phyloP scores from a whole-genome alignment of 108 stramenopile species.

The Fistulifera pelliculosa region DNA sequence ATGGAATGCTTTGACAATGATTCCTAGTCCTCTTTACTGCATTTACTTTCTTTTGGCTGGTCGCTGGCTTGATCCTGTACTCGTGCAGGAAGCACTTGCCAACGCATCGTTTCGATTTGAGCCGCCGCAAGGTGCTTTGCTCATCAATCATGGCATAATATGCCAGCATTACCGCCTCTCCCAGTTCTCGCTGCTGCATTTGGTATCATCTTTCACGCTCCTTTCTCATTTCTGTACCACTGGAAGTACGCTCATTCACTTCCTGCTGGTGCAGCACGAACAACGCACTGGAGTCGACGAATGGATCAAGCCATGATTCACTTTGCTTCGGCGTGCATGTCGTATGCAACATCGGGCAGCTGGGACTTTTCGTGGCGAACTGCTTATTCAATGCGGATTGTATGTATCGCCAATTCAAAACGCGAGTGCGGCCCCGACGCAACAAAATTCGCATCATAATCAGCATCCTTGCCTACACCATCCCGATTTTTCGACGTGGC shows the following conservation, averaged over 20 bases:
- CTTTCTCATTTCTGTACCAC: conserved; percentile 63
- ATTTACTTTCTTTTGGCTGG: conserved; percentile 46
- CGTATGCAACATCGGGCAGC: conserved; percentile 53
- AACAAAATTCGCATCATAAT: conserved; percentile 47
- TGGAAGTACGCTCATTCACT: conserved; percentile 45
- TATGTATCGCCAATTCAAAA: conserved; percentile 36
- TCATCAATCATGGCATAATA: conserved; percentile 13
- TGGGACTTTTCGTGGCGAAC: conserved; percentile 51
- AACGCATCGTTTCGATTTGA: not conserved
- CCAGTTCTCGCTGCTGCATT: conserved; percentile 32
- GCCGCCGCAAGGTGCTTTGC: not conserved
- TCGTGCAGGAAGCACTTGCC: not conserved
- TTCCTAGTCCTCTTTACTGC: conserved; percentile 46
- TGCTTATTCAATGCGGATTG: conserved; percentile 49
- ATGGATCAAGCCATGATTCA: conserved; percentile 78
- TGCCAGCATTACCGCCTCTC: conserved; percentile 58
- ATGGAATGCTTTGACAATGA: conserved; percentile 61
- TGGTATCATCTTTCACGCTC: conserved; percentile 46
- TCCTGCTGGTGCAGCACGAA: conserved; percentile 29
- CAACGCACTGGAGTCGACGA: conserved; percentile 71
- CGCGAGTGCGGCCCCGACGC: conserved; percentile 29
- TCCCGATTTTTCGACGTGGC: conserved; percentile 44
- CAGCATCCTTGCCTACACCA: conserved; percentile 42
- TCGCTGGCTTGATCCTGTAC: conserved; percentile 26
- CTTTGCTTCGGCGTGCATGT: conserved; percentile 41